Evolutionary conservation across 106 monocot genomes (phyloP).

Genomic region (Allium fistulosum): DNA sequence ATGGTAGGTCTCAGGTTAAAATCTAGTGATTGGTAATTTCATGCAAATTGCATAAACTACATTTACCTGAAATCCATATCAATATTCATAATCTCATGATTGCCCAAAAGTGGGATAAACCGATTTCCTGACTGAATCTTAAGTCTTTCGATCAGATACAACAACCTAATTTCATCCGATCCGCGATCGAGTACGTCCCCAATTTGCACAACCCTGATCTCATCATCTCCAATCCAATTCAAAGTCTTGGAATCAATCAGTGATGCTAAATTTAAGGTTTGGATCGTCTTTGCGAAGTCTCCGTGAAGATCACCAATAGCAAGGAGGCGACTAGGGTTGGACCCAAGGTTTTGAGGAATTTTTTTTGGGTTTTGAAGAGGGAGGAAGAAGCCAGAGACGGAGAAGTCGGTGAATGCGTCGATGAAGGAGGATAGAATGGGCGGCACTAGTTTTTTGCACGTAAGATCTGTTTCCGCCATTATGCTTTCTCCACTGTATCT

Average conservation of each 20-base stretch:
- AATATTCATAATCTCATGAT: conserved; percentile 97
- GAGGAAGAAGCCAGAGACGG: conserved; percentile 72
- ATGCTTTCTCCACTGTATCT: neutral
- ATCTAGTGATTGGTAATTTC: no score
- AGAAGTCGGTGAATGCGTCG: conserved; percentile 92
- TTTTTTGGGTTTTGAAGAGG: conserved; percentile 14
- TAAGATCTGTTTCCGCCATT: conserved; percentile 8
- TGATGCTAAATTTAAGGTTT: conserved; percentile 67
- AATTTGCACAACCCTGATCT: conserved; percentile 69
- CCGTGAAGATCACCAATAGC: conserved; percentile 90
- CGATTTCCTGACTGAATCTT: conserved; percentile 34
- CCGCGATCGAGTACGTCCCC: conserved; percentile 96
- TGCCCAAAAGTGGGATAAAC: conserved; percentile 59
- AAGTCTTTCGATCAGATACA: conserved; percentile 79
- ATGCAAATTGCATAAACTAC: no score
- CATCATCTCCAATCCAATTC: conserved; percentile 56
- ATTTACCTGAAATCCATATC: conserved; percentile 42
- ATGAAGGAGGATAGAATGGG: conserved; percentile 70
- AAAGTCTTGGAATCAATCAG: conserved; percentile 27
- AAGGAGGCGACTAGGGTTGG: conserved; percentile 48
- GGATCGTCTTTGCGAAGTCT: conserved; percentile 57
- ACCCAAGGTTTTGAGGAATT: neutral
- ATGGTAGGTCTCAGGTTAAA: no score
- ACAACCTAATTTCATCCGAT: conserved; percentile 68
- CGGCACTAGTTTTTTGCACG: conserved; percentile 40